These are phyloP conservation scores for Lachnum nothofagi DNA, from an alignment of 2,329 filamentous ascomycete genomes.

Conservation along the genomic window DNA sequence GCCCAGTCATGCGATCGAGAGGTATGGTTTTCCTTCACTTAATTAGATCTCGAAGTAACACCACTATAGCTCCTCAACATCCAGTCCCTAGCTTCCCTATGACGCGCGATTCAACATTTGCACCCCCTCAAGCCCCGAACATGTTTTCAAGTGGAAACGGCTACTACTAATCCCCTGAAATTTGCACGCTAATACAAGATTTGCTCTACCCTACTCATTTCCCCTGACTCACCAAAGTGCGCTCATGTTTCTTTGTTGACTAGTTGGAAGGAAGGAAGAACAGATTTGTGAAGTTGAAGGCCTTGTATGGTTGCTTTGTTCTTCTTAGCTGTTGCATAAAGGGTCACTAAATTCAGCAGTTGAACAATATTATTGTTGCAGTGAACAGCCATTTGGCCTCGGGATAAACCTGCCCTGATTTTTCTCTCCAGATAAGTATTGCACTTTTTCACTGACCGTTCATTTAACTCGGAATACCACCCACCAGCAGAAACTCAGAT, in stretches of 20 bases:
- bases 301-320: background rate
- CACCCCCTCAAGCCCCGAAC: slow-evolving; percentile 12
- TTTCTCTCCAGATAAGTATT: no score
- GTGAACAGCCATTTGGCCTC: no score
- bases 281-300: background rate
- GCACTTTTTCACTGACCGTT: no score
- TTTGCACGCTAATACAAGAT: background rate
- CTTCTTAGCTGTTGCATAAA: no score
- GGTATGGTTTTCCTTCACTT: slow-evolving; percentile 15
- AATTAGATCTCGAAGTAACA: background rate
- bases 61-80: slow-evolving; percentile 24
- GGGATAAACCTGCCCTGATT: no score
- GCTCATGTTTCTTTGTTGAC: background rate
- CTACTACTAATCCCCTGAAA: slow-evolving; percentile 11
- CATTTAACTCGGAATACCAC: no score
- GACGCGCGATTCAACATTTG: slow-evolving; percentile 14
- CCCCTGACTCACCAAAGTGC: background rate
- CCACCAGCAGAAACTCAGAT: no score
- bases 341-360: no score
- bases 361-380: no score
- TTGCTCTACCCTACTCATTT: background rate
- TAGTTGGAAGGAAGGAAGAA: no score
- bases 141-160: slow-evolving; percentile 17
- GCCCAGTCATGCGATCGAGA: slow-evolving; percentile 24
- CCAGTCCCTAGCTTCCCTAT: slow-evolving; percentile 13